Evolutionary conservation across 2,329 filamentous ascomycete genomes (phyloP).

Genomic region (Pseudocercospora fuligena): DNA sequence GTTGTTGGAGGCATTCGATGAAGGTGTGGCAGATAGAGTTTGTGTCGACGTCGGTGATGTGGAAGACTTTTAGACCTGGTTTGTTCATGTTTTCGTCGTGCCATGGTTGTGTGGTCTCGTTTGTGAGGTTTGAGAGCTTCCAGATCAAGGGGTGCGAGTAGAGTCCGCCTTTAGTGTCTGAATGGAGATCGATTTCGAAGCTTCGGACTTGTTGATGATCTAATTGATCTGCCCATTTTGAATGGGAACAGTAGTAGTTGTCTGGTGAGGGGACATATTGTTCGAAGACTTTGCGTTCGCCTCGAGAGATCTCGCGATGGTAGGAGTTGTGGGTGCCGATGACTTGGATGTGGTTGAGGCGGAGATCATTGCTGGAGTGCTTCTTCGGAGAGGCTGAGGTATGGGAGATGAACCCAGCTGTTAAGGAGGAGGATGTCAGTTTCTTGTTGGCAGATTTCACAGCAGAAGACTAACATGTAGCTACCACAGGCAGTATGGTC

Average conservation of each 20-base stretch:
- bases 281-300: slow-evolving; percentile 50
- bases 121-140: slow-evolving; percentile 46
- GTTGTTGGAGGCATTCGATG: slow-evolving; percentile 48
- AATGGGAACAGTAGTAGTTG: slow-evolving; percentile 56
- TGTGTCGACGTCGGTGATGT: slow-evolving; percentile 57
- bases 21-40: slow-evolving; percentile 55
- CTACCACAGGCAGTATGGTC: slow-evolving; percentile 13
- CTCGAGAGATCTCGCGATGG: slow-evolving; percentile 51
- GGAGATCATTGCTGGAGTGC: slow-evolving; percentile 37
- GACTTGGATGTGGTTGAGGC: slow-evolving; percentile 59
- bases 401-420: slow-evolving; percentile 17
- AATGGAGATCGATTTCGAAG: slow-evolving; percentile 56
- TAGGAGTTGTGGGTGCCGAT: slow-evolving; percentile 60
- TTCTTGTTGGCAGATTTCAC: background rate
- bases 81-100: slow-evolving; percentile 47
- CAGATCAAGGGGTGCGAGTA: slow-evolving; percentile 54
- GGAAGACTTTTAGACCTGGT: slow-evolving; percentile 56
- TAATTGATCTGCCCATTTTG: slow-evolving; percentile 51
- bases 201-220: slow-evolving; percentile 53
- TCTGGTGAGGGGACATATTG: slow-evolving; percentile 44
- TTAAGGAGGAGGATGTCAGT: slow-evolving; percentile 1
- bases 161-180: slow-evolving; percentile 54
- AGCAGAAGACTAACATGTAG: background rate
- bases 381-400: slow-evolving; percentile 5
- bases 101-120: slow-evolving; percentile 40